These are phyloP conservation scores for Penicillium frequentans DNA, from an alignment of 2,329 filamentous ascomycete genomes.

Conservation along the genomic window DNA sequence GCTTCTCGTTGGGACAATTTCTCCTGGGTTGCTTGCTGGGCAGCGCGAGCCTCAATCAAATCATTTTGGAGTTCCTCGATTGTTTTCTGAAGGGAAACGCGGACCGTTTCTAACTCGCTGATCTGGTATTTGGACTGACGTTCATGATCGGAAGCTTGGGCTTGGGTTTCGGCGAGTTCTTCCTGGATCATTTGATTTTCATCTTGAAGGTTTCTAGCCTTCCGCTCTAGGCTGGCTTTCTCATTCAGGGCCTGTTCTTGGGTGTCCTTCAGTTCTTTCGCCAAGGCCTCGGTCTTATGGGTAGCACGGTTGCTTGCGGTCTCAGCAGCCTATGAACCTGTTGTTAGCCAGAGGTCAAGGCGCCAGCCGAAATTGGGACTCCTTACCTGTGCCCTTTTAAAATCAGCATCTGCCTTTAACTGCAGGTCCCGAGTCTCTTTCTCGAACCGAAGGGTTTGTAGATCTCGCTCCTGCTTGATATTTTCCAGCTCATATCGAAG, in stretches of 20 bases:
- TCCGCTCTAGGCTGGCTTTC: constrained; percentile 55
- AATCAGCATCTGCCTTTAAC: constrained; percentile 81
- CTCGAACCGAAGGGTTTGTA: constrained; percentile 74
- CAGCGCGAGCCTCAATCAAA: constrained; percentile 56
- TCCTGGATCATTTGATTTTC: constrained; percentile 74
- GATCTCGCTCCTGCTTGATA: constrained; percentile 81
- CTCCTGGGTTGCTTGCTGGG: constrained; percentile 63
- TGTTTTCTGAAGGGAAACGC: constrained; percentile 58
- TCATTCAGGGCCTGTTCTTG: constrained; percentile 58
- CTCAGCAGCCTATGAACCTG: constrained; percentile 49
- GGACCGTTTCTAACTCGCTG: constrained; percentile 62
- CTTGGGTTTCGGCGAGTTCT: constrained; percentile 78
- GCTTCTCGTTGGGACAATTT: constrained; percentile 68
- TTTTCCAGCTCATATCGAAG: constrained; percentile 86
- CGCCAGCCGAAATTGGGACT: too few relatives aligned
- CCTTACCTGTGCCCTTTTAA: constrained; percentile 62
- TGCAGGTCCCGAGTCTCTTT: constrained; percentile 80
- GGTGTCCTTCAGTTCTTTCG: constrained; percentile 55
- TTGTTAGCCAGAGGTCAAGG: background rate
- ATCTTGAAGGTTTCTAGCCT: constrained; percentile 60
- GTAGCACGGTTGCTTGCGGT: constrained; percentile 50
- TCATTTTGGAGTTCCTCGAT: constrained; percentile 53
- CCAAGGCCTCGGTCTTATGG: constrained; percentile 56
- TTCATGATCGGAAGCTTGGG: constrained; percentile 68
- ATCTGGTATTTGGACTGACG: constrained; percentile 63